Evolutionary conservation across 805 yeast genomes (phyloP), one percentile per base, ranked within the genome.

Genomic region (Candida ulmi): DNA sequence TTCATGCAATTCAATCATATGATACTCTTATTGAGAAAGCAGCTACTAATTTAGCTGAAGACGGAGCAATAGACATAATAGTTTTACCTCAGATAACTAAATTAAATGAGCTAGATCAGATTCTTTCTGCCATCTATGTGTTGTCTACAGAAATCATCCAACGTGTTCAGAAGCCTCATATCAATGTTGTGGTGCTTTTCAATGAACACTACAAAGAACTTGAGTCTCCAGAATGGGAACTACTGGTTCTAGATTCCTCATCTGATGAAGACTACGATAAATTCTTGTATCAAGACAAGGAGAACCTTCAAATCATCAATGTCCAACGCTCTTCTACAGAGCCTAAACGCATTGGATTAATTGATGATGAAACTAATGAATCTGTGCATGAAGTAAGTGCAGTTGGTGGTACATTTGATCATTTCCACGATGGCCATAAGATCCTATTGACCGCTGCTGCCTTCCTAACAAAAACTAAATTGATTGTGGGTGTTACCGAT

Each of bases 341-440:
- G 2, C 32, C 41, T 8, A 36, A 26, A 4, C 16, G 6, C 8
- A 18, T 42, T 2, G 41, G 38, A 11, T n/a, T 40, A 16, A 53
- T 46, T 9, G 11, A 33, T 1, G 59, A 50, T 34, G 48, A 40
- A 2, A 46, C 49, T 17, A 55, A 50, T 15, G 52, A 51, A 17
- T 50, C 56, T 9, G 39, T 46, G 3, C 68, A 62, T 42, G 41
- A 47, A 15, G 68, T 69, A 5, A 51, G 60, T 21, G 91, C 96
- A 0, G 80, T 91, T 2, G 99, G 99, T 1, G 99, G 99, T 0
- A 93, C 99, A 0, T 93, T 93, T 64, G 99, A 93, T 56, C 98
- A 93, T 62, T 56, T 93, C 28, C 99, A 93, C 52, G 95, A 84
- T 55, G 99, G 98, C 0, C 99, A 93, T 62, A 87, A 85, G 58